These are phyloP conservation scores for Bretschneidera sinensis DNA, from an alignment of 345 rosid genomes.

Conservation along the genomic window DNA sequence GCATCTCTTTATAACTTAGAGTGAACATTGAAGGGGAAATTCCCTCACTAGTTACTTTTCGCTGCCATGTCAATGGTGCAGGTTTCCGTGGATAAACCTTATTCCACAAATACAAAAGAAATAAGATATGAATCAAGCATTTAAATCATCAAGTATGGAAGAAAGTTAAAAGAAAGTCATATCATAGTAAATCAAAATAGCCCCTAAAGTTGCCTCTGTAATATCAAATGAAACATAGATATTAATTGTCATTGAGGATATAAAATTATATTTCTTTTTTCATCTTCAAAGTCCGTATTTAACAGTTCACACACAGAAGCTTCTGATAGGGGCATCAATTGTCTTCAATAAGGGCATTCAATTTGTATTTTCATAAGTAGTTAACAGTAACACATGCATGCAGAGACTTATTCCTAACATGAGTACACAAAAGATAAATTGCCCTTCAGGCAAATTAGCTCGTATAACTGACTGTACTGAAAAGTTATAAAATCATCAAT, in stretches of 20 bases:
- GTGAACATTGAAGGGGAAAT: conserved; percentile 35
- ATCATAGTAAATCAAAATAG: neutral
- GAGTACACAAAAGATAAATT: no score
- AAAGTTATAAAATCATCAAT: no score
- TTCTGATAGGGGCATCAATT: no score
- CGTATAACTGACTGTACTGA: no score
- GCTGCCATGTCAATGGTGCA: conserved; percentile 58
- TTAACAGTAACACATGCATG: no score
- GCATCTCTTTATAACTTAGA: conserved; percentile 45
- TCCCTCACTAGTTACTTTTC: conserved; percentile 37
- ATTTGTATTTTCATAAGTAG: no score
- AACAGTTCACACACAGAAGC: no score
- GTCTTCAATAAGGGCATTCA: no score
- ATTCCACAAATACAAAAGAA: conserved; percentile 12
- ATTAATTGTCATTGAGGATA: neutral
- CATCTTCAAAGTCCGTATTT: no score
- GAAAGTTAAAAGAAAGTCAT: neutral
- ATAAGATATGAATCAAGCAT: neutral
- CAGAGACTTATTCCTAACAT: no score
- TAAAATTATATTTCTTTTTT: neutral
- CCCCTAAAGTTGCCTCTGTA: neutral
- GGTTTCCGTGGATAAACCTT: conserved; percentile 58
- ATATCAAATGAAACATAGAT: neutral
- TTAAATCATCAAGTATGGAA: neutral
- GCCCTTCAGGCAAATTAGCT: no score